Conservation (phyloP, 345 rosid species). For the Cochlearia excelsa region DNA sequence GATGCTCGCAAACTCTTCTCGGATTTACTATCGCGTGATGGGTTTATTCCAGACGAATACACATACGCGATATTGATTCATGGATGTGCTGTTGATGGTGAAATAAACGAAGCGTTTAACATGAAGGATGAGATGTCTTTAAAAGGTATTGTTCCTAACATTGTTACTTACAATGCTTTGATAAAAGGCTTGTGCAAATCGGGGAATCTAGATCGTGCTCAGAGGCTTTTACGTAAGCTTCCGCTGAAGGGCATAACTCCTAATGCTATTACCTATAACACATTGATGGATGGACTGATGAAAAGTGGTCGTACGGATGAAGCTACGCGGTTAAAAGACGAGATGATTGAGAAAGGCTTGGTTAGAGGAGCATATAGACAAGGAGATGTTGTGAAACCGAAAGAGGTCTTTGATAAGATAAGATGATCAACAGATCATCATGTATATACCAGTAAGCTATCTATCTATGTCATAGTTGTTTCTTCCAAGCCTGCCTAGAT, state of each 20-base stretch:
- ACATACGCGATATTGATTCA: constrained; percentile 61
- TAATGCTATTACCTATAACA: constrained; percentile 52
- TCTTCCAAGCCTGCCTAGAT: too few species aligned
- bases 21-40: constrained; percentile 38
- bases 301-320: constrained; percentile 44
- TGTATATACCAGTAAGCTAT: too few species aligned
- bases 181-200: constrained; percentile 63
- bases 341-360: constrained; percentile 53
- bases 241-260: constrained; percentile 51
- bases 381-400: constrained; percentile 32
- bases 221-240: constrained; percentile 58
- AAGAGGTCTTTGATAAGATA: background rate
- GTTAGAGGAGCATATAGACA: constrained; percentile 39
- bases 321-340: constrained; percentile 50
- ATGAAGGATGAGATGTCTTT: constrained; percentile 65
- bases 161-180: constrained; percentile 60
- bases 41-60: constrained; percentile 60
- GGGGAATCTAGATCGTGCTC: constrained; percentile 54
- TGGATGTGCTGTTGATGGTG: constrained; percentile 55
- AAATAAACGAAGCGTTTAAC: constrained; percentile 60
- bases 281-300: constrained; percentile 48
- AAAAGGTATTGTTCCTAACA: constrained; percentile 53
- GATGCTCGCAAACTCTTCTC: constrained; percentile 57
- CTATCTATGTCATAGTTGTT: too few species aligned
- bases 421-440: too few species aligned